Evolutionary conservation across 768 basidiomycete species (phyloP).

Genomic region (Pleurotus tuoliensis): DNA sequence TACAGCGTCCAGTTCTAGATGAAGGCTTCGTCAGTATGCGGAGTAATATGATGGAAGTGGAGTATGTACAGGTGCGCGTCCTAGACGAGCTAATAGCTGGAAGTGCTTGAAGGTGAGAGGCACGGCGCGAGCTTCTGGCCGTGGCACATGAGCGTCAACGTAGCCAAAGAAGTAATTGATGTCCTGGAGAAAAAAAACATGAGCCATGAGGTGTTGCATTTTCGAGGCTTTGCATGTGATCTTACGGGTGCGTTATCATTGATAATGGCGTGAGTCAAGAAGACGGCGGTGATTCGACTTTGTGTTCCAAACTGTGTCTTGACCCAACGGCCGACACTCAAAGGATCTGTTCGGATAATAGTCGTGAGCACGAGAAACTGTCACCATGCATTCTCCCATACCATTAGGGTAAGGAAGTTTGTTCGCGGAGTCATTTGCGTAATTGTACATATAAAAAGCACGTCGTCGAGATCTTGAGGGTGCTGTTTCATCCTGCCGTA

Average conservation of each 20-base stretch:
- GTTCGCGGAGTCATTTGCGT: conserved; percentile 33
- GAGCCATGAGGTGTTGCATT: neutral
- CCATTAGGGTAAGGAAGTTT: conserved; percentile 61
- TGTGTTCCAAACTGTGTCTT: conserved; percentile 51
- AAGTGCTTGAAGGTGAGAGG: conserved; percentile 78
- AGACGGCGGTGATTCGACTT: conserved; percentile 58
- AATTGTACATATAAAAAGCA: conserved; percentile 41
- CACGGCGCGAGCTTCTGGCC: conserved; percentile 28
- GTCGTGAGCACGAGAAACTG: conserved; percentile 1
- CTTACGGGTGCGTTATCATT: conserved; percentile 54
- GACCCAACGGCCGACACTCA: conserved; percentile 59
- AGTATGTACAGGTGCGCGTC: conserved; percentile 52
- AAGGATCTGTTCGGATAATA: conserved; percentile 36
- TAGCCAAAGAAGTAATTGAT: conserved; percentile 9
- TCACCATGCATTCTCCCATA: conserved; percentile 23
- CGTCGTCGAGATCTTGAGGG: conserved; percentile 57
- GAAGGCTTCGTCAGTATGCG: neutral
- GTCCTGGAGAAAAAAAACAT: neutral
- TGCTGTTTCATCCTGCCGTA: conserved; percentile 65
- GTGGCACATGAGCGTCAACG: conserved; percentile 2
- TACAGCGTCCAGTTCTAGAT: conserved; percentile 50
- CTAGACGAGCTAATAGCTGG: conserved; percentile 65
- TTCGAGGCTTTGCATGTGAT: conserved; percentile 7
- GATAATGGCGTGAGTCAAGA: conserved; percentile 70
- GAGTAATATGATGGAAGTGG: neutral